A percentile compares a stretch with the other conserved stretches of the same genome.
These are phyloP conservation scores for Plasmodium sp. DNA, from an alignment of 169 alveolate genomes.

Conservation along the genomic window DNA sequence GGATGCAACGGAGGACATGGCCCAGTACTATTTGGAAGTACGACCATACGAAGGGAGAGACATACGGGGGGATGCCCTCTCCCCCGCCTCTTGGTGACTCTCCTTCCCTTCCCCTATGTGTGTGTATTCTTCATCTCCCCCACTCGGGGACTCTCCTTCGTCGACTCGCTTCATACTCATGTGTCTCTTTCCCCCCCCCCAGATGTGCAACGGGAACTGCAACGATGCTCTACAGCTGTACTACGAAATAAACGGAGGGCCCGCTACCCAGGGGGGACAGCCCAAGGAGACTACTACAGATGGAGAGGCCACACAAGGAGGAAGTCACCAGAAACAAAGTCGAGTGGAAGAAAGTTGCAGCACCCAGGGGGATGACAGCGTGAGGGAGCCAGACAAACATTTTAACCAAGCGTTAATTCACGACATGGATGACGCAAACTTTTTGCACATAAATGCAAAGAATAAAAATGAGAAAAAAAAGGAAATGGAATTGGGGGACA, in stretches of 20 bases:
- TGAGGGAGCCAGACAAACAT: slow-evolving; percentile 64
- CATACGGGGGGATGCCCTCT: not conserved
- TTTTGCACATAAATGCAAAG: not conserved
- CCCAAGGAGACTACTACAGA: not conserved
- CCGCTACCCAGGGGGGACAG: not conserved
- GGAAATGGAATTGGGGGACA: slow-evolving; percentile 35
- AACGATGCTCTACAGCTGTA: slow-evolving; percentile 27
- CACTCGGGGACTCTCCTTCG: not conserved
- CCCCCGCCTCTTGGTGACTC: not conserved
- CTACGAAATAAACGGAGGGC: slow-evolving; percentile 29
- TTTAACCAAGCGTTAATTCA: slow-evolving; percentile 58
- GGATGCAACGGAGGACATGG: slow-evolving; percentile 62
- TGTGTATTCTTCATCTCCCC: not conserved
- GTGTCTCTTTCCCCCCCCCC: not conserved
- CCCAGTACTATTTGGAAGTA: slow-evolving; percentile 58
- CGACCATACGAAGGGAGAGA: not conserved
- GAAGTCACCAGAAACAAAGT: not conserved
- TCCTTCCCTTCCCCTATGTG: not conserved
- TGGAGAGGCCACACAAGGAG: not conserved
- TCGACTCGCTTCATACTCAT: not conserved
- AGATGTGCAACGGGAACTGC: slow-evolving; percentile 66
- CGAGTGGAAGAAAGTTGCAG: not conserved
- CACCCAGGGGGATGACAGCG: slow-evolving; percentile 5
- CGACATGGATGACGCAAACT: slow-evolving; percentile 63
- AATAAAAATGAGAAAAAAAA: slow-evolving; percentile 13